Percentiles rank a stretch among this genome's conserved stretches.
Evolutionary conservation across 306 rosid species (phyloP).

Genomic region (Morella rubra): DNA sequence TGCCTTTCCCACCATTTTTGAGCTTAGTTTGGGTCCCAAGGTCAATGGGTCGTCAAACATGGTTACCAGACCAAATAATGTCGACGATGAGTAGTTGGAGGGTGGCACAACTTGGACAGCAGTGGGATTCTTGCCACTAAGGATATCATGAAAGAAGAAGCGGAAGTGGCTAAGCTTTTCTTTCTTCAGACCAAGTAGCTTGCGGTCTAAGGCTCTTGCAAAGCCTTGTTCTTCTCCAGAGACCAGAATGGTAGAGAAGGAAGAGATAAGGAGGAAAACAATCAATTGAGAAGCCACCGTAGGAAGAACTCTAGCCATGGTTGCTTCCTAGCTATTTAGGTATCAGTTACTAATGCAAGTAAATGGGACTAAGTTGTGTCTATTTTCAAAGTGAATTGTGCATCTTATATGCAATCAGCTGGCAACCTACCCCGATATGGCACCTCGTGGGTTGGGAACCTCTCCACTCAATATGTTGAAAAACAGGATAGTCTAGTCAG

Average conservation of each 20-base stretch:
- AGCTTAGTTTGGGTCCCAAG: conserved; percentile 36
- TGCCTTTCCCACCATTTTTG: conserved; percentile 44
- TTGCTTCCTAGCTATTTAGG: background rate
- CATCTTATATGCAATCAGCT: too few relatives aligned
- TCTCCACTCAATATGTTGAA: too few relatives aligned
- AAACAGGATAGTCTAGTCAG: too few relatives aligned
- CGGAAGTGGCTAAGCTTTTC: conserved; percentile 58
- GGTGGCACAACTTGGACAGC: conserved; percentile 30
- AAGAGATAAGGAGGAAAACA: background rate
- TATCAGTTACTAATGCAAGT: background rate
- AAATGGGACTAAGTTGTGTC: background rate
- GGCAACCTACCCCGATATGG: too few relatives aligned
- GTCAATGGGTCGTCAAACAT: conserved; percentile 50
- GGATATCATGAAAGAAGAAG: conserved; percentile 69
- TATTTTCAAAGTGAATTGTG: too few relatives aligned
- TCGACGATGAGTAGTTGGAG: conserved; percentile 13
- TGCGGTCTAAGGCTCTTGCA: conserved; percentile 29
- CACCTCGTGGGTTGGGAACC: too few relatives aligned
- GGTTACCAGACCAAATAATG: conserved; percentile 33
- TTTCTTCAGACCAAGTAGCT: conserved; percentile 32
- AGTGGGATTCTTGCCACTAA: conserved; percentile 39
- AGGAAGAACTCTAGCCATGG: background rate
- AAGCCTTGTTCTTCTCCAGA: conserved; percentile 18
- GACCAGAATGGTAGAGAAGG: background rate
- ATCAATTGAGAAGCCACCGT: background rate